phyloP scores from a whole-genome alignment of 2,329 filamentous ascomycete species.

The Scorias spongiosa region DNA sequence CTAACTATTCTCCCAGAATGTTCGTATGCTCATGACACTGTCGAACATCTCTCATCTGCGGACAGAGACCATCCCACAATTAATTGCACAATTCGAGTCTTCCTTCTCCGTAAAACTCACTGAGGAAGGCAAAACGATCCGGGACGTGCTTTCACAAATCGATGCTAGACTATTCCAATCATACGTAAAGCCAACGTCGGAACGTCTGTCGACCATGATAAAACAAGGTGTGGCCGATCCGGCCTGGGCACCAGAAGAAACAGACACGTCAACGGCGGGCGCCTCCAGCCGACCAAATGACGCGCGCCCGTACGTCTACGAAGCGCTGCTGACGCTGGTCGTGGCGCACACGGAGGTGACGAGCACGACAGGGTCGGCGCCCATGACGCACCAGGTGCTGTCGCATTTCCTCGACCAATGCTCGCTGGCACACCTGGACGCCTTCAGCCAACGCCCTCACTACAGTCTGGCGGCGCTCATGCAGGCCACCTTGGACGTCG shows the following conservation, averaged over 20 bases:
- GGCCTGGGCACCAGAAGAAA: conserved; percentile 48
- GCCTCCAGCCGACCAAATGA: conserved; percentile 43
- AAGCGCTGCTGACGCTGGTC: conserved; percentile 68
- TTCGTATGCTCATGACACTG: conserved; percentile 84
- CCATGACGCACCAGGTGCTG: conserved; percentile 66
- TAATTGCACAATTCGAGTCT: conserved; percentile 88
- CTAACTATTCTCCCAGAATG: conserved; percentile 12
- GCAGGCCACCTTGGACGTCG: conserved; percentile 93
- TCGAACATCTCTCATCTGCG: conserved; percentile 81
- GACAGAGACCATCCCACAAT: conserved; percentile 63
- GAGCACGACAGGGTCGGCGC: conserved; percentile 40
- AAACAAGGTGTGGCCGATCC: conserved; percentile 54
- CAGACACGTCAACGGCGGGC: conserved; percentile 9
- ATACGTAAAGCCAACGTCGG: conserved; percentile 67
- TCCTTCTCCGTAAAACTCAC: conserved; percentile 88
- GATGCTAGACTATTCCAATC: conserved; percentile 82
- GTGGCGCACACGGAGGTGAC: conserved; percentile 67
- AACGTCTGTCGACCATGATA: conserved; percentile 54
- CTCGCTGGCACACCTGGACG: conserved; percentile 63
- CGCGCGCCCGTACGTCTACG: conserved; percentile 80
- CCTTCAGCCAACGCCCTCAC: conserved; percentile 48
- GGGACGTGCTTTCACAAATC: conserved; percentile 79
- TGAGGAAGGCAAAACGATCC: conserved; percentile 82
- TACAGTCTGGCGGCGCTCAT: conserved; percentile 75
- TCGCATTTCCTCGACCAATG: conserved; percentile 75